Conservation (phyloP, 768 basidiomycete species). For the Agrocybe pediades region DNA sequence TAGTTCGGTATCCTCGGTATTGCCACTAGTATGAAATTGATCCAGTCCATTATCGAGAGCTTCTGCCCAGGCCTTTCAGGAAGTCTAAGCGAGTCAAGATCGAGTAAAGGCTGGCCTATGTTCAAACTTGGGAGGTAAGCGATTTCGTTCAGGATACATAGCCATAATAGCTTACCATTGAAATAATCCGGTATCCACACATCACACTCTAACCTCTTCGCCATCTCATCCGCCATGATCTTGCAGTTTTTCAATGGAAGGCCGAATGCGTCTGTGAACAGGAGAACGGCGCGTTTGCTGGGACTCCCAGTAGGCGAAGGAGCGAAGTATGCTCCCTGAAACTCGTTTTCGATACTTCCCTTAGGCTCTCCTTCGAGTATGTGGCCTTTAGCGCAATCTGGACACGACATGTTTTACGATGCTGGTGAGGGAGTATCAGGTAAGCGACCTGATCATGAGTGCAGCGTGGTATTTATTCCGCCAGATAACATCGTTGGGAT, state of each 20-base stretch:
- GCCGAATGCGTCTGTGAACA: constrained; percentile 59
- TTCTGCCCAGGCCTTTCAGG: constrained; percentile 37
- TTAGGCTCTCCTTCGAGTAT: constrained; percentile 45
- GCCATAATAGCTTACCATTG: constrained; percentile 41
- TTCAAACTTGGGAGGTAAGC: background rate
- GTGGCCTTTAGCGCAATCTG: constrained; percentile 45
- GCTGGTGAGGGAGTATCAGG: too few species aligned
- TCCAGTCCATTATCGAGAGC: constrained; percentile 29
- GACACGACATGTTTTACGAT: constrained; percentile 44
- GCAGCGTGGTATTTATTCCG: too few species aligned
- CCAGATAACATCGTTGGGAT: too few species aligned
- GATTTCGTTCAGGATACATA: too few species aligned
- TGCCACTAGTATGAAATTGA: constrained; percentile 27
- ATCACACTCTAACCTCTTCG: constrained; percentile 46
- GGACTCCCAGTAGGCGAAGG: constrained; percentile 22
- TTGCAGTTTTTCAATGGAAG: constrained; percentile 50
- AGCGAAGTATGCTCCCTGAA: constrained; percentile 43
- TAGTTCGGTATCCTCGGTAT: constrained; percentile 32
- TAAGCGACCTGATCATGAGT: too few species aligned
- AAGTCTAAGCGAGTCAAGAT: constrained; percentile 21
- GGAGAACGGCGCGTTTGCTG: constrained; percentile 38
- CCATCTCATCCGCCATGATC: constrained; percentile 51
- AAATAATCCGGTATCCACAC: constrained; percentile 63
- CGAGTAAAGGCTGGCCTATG: constrained; percentile 33
- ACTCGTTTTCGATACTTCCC: constrained; percentile 35